Percentiles rank a stretch among this genome's conserved stretches.
phyloP scores from a whole-genome alignment of 257 asterid species.

The Eucommia ulmoides region DNA sequence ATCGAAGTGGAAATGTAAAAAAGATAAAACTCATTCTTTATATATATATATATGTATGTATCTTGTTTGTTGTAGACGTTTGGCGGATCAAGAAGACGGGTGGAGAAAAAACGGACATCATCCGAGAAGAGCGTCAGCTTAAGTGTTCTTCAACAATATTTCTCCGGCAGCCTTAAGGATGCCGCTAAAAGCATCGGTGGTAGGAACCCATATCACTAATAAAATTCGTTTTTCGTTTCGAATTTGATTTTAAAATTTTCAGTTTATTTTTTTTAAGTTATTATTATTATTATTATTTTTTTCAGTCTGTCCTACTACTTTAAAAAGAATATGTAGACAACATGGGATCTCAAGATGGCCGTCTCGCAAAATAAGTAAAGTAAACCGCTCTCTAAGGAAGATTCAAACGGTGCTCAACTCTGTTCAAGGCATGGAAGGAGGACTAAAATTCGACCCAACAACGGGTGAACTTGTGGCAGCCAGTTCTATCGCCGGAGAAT shows the following conservation, averaged over 20 bases:
- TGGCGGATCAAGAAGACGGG: conserved; percentile 26
- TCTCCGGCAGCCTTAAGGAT: conserved; percentile 89
- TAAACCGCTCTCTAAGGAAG: conserved; percentile 68
- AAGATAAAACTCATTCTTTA: too few relatives aligned
- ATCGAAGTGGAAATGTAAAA: too few relatives aligned
- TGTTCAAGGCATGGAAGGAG: conserved; percentile 74
- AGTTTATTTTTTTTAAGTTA: too few relatives aligned
- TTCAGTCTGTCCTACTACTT: conserved; percentile 86
- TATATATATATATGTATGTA: too few relatives aligned
- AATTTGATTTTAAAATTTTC: too few relatives aligned
- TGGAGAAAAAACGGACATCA: conserved; percentile 57
- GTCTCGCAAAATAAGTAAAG: conserved; percentile 79
- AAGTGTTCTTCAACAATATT: conserved; percentile 69
- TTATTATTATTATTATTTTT: too few relatives aligned
- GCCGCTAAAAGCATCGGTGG: conserved; percentile 98
- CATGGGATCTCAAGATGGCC: conserved; percentile 95
- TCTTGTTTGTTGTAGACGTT: conserved; percentile 22
- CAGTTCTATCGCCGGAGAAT: conserved; percentile 29
- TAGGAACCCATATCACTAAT: conserved; percentile 32
- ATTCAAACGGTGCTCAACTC: conserved; percentile 67
- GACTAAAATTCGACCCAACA: conserved; percentile 49
- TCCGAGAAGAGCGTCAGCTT: conserved; percentile 83
- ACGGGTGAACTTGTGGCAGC: conserved; percentile 40
- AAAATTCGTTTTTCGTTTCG: too few relatives aligned
- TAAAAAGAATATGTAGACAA: conserved; percentile 80